These are phyloP conservation scores for Peronospora belbahrii DNA, from an alignment of 352 stramenopile genomes.

Conservation along the genomic window DNA sequence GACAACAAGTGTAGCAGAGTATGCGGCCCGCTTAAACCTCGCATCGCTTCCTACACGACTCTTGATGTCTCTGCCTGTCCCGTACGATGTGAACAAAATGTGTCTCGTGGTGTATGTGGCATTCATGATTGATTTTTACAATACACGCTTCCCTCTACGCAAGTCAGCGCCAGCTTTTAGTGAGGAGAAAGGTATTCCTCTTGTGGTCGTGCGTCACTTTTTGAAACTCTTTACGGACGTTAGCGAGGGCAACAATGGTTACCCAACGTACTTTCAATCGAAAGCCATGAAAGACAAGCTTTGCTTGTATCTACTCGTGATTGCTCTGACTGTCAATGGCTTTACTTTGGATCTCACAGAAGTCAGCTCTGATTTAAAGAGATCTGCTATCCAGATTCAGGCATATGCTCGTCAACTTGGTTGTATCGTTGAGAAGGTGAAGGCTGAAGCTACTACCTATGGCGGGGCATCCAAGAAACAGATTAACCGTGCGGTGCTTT, in stretches of 20 bases:
- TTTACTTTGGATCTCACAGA: conserved; percentile 76
- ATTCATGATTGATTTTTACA: conserved; percentile 65
- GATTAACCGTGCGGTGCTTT: conserved; percentile 55
- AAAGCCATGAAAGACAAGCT: conserved; percentile 82
- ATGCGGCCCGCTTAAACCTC: conserved; percentile 36
- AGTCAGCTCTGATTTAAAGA: conserved; percentile 62
- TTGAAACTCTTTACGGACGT: conserved; percentile 63
- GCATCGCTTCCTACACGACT: conserved; percentile 50
- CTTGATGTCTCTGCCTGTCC: conserved; percentile 55
- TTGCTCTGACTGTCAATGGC: conserved; percentile 62
- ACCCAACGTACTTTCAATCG: conserved; percentile 61
- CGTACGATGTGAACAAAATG: conserved; percentile 65
- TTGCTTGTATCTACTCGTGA: conserved; percentile 62
- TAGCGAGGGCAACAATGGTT: conserved; percentile 41
- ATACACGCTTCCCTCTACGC: conserved; percentile 49
- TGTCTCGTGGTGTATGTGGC: conserved; percentile 64
- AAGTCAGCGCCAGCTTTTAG: conserved; percentile 63
- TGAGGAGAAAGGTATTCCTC: conserved; percentile 67
- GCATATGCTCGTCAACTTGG: conserved; percentile 69
- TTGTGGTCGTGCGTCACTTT: conserved; percentile 62
- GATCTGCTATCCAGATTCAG: conserved; percentile 35
- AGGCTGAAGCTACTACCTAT: conserved; percentile 53
- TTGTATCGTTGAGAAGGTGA: conserved; percentile 61
- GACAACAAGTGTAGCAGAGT: conserved; percentile 49
- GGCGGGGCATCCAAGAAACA: conserved; percentile 59